Base-by-base conservation (phyloP, 1,284 basidiomycete genomes). In the Trametes hirsuta region DNA sequence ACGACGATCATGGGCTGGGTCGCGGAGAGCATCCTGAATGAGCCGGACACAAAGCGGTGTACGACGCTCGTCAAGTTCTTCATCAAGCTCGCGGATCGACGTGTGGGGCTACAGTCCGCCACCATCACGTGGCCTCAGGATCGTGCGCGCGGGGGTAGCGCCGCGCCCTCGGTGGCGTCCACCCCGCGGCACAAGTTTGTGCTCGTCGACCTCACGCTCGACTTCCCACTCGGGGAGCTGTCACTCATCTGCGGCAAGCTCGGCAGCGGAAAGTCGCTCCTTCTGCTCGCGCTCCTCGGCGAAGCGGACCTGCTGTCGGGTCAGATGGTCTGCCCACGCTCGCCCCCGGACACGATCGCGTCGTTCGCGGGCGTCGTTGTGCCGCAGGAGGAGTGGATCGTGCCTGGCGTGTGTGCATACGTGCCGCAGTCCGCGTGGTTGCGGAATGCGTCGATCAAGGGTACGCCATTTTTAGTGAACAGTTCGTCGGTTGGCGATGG, bases 1-100 rank as follows among this genome's bases (percentile, higher is more conserved):
- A 98, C 96, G 22, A 87, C 90, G 54, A 89, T 95, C 66, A 98
- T 95, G 1, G 93, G 95, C 6, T 98, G 97, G 95, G 94, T 98
- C 8, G 90, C 94, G 12, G 95, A 98, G 76, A 90, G 90, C 65
- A 95, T 99, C 66, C 75, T 99, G 51, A 87, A 89, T 65, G 95
- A 98, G 75, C 84, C 82, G 51, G 96, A 98, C 75, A 83, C 88
- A 65, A 97, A 96, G 84, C 94, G 90, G 75, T 82, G 97, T 54
- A 91, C 91, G 12, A 71, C 77, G 18, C 75, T 96, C 66, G 84
- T 98, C 72, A 98, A 98, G 76, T 98, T 96, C 72, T 98, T 97
- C 74, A 94, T 99, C 81, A 95, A 95, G 74, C 82, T 98, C 49
- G 94, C 95, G 21, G 94, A 97, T 75, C 90, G 93, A 45, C 98